Conservation (phyloP, 2,329 filamentous ascomycete genomes). For the Cladophialophora yegresii region DNA sequence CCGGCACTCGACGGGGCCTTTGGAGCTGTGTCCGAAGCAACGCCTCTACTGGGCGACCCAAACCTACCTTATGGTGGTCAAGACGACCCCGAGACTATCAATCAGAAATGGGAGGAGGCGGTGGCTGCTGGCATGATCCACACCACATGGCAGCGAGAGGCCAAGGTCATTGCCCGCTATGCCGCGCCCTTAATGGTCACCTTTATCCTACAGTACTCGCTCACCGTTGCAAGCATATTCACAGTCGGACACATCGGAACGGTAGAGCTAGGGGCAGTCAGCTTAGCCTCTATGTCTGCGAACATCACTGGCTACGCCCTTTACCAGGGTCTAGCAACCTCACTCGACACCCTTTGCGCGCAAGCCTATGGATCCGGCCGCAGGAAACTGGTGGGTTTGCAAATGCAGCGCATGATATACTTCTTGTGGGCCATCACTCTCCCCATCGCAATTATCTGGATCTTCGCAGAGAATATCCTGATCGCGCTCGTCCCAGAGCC, state of each 20-base stretch:
- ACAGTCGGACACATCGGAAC: slow-evolving; percentile 75
- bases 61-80: slow-evolving; percentile 50
- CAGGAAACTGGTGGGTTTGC: slow-evolving; percentile 82
- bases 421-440: slow-evolving; percentile 73
- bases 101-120: slow-evolving; percentile 81
- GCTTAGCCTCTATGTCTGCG: slow-evolving; percentile 73
- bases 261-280: slow-evolving; percentile 67
- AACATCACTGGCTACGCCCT: slow-evolving; percentile 77
- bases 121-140: slow-evolving; percentile 77
- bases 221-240: slow-evolving; percentile 80
- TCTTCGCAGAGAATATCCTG: slow-evolving; percentile 67
- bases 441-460: slow-evolving; percentile 72
- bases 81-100: slow-evolving; percentile 59
- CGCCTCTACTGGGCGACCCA: slow-evolving; percentile 51
- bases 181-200: slow-evolving; percentile 71
- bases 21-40: slow-evolving; percentile 47
- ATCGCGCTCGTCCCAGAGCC: slow-evolving; percentile 67
- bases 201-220: slow-evolving; percentile 77
- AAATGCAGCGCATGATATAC: slow-evolving; percentile 77
- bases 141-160: slow-evolving; percentile 88
- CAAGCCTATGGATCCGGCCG: slow-evolving; percentile 92
- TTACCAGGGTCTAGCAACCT: slow-evolving; percentile 75
- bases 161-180: slow-evolving; percentile 74
- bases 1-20: slow-evolving; percentile 25
- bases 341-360: slow-evolving; percentile 86